A percentile compares a stretch with the other conserved stretches of the same genome.
Conservation (phyloP, 257 asterid genomes). For the Ophiorrhiza pumila region DNA sequence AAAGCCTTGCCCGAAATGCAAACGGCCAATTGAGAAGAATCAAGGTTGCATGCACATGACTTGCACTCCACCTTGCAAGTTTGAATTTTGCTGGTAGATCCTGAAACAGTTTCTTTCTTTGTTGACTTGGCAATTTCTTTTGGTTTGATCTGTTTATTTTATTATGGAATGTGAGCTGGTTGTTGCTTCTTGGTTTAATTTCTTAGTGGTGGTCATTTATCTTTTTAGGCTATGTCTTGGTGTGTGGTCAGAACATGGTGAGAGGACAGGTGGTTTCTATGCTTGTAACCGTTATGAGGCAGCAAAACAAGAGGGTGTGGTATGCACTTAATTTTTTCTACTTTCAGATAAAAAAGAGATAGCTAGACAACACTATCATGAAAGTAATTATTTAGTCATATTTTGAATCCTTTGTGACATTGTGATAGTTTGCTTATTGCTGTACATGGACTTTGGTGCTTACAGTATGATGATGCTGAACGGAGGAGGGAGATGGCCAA, state of each 20-base stretch:
- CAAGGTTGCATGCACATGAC: conserved; percentile 99
- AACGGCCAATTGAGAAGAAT: conserved; percentile 98
- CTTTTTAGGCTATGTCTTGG: conserved; percentile 86
- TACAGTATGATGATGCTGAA: conserved; percentile 95
- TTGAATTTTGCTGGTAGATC: conserved; percentile 98
- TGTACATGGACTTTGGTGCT: conserved; percentile 14
- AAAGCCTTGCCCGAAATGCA: conserved; percentile 99
- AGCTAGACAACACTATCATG: not conserved
- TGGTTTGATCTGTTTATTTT: not conserved
- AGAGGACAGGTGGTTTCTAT: conserved; percentile 98
- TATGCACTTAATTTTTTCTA: conserved; percentile 27
- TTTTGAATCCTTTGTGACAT: not conserved
- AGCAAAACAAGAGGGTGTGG: conserved; percentile 99
- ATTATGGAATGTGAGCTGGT: not conserved
- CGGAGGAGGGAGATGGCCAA: conserved; percentile 99
- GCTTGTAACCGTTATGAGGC: conserved; percentile 99
- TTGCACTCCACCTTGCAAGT: conserved; percentile 99
- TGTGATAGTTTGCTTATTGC: not conserved
- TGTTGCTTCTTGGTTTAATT: conserved; percentile 9
- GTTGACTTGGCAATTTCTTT: not conserved
- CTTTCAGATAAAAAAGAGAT: not conserved
- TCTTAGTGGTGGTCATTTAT: conserved; percentile 2
- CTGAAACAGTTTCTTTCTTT: too few relatives aligned
- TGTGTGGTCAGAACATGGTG: conserved; percentile 98
- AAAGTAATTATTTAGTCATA: not conserved